phyloP scores from a whole-genome alignment of 2,329 filamentous ascomycete species.

The Diaporthe vexans region DNA sequence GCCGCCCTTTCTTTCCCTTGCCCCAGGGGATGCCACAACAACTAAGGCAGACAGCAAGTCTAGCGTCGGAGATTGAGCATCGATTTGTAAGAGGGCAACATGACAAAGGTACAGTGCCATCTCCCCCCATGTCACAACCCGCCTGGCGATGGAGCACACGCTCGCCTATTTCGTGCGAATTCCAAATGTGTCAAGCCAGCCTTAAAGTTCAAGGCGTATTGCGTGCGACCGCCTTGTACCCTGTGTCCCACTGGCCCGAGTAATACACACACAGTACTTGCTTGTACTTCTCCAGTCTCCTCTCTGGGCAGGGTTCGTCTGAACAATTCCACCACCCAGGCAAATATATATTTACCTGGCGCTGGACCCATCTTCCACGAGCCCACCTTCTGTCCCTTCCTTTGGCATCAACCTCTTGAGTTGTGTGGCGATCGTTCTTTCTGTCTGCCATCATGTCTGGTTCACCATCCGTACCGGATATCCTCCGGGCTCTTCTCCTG shows the following conservation, averaged over 20 bases:
- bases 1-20: neutral
- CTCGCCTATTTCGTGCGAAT: constrained; percentile 26
- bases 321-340: neutral
- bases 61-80: constrained; percentile 29
- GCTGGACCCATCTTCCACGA: neutral
- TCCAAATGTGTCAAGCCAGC: constrained; percentile 29
- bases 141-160: neutral
- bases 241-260: constrained; percentile 13
- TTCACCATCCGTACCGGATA: constrained; percentile 24
- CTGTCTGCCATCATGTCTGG: constrained; percentile 10
- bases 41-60: neutral
- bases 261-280: neutral
- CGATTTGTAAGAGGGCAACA: constrained; percentile 26
- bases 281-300: neutral
- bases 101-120: constrained; percentile 10
- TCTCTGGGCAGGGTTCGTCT: constrained; percentile 6
- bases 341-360: constrained; percentile 10
- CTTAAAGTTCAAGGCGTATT: constrained; percentile 18
- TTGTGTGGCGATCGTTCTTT: constrained; percentile 11
- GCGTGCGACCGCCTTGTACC: constrained; percentile 19
- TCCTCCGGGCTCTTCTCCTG: constrained; percentile 36
- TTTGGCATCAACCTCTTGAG: constrained; percentile 15
- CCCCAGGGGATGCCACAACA: neutral
- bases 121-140: neutral
- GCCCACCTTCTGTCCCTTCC: too few species aligned